phyloP scores from a whole-genome alignment of 768 basidiomycete species.

The Boletus bicolor region DNA sequence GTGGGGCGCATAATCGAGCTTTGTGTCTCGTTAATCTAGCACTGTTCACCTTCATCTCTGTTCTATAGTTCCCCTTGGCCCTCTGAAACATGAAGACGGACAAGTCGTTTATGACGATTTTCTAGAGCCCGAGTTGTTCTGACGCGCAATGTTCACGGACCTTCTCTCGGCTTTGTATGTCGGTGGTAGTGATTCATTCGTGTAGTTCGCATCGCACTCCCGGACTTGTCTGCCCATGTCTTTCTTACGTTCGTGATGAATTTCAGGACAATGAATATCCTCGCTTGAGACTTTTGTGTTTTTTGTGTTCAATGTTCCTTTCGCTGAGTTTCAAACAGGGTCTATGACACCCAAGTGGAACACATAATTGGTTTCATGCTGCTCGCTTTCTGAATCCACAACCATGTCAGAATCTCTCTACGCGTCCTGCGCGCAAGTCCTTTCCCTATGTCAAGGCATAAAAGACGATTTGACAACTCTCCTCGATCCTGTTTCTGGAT shows the following conservation, averaged over 20 bases:
- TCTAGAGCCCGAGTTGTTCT: neutral
- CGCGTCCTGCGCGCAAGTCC: conserved; percentile 64
- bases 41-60: neutral
- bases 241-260: neutral
- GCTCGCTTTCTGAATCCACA: neutral
- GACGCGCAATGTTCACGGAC: neutral
- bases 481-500: conserved; percentile 63
- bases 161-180: neutral
- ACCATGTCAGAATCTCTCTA: conserved; percentile 44
- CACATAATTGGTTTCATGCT: neutral
- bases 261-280: too few species aligned
- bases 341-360: neutral
- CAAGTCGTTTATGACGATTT: neutral
- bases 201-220: neutral
- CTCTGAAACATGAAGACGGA: neutral
- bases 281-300: too few species aligned
- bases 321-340: conserved; percentile 6
- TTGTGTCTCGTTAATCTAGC: too few species aligned
- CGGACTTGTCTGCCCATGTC: neutral
- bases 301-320: neutral
- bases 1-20: conserved; percentile 19
- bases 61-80: neutral
- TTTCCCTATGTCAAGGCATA: conserved; percentile 54
- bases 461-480: conserved; percentile 56
- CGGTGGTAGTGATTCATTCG: neutral